A percentile compares a stretch with the other conserved stretches of the same genome.
Conservation (phyloP, 1,139 yeast genomes). For the Suhomyces chickasaworum region DNA sequence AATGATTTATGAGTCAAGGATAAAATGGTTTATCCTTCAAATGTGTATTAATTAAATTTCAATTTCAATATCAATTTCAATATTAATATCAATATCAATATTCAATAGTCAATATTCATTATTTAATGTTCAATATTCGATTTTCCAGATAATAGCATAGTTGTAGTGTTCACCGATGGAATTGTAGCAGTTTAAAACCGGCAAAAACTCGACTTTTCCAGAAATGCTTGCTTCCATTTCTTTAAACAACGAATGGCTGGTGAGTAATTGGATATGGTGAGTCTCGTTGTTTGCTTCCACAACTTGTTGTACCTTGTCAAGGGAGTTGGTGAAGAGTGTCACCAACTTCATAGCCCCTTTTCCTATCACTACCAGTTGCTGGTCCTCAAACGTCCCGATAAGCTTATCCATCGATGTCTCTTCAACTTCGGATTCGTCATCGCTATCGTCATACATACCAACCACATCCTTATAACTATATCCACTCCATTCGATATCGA, state of each 20-base stretch:
- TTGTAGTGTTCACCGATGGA: conserved; percentile 22
- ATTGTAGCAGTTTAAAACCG: conserved; percentile 29
- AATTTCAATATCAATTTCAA: too few species aligned
- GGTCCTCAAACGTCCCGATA: conserved; percentile 4
- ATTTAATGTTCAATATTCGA: conserved; percentile 5
- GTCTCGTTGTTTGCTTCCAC: conserved; percentile 1
- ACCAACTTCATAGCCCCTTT: conserved; percentile 5
- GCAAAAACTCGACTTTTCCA: conserved; percentile 25
- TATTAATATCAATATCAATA: too few species aligned
- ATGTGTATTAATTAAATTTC: background rate
- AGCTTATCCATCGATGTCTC: conserved; percentile 1
- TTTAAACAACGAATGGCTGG: conserved; percentile 8
- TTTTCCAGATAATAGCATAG: conserved; percentile 24
- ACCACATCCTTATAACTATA: conserved; percentile 42
- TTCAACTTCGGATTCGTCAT: conserved; percentile 31
- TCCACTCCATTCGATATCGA: conserved; percentile 81
- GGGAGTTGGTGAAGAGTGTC: conserved; percentile 24
- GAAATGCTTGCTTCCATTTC: background rate
- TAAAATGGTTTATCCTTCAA: background rate
- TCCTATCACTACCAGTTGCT: conserved; percentile 8
- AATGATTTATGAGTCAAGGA: conserved; percentile 11
- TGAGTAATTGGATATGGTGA: conserved; percentile 17
- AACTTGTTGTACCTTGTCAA: conserved; percentile 14
- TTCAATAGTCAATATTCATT: too few species aligned
- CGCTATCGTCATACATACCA: conserved; percentile 44